Conservation (phyloP, 768 basidiomycete genomes). For the Rickenella mellea region DNA sequence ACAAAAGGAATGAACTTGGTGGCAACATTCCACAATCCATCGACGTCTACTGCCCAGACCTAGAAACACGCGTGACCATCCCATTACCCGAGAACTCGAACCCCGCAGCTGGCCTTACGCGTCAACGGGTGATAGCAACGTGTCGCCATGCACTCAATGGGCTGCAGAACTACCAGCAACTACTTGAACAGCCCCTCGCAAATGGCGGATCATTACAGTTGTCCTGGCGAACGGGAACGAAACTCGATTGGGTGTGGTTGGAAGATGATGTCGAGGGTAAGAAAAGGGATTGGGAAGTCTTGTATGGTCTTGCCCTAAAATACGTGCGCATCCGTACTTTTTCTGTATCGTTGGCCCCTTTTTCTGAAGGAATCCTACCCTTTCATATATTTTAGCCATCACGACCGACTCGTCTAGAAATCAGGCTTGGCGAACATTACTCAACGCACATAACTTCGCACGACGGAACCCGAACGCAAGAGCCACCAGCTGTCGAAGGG, state of each 20-base stretch:
- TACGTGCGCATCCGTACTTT: constrained; percentile 57
- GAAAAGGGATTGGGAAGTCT: constrained; percentile 57
- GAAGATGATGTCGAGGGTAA: constrained; percentile 56
- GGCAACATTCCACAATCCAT: constrained; percentile 60
- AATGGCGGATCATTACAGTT: constrained; percentile 57
- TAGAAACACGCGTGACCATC: constrained; percentile 61
- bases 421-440: constrained; percentile 66
- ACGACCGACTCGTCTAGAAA: constrained; percentile 50
- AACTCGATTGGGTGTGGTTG: constrained; percentile 82
- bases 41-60: constrained; percentile 59
- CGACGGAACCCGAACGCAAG: constrained; percentile 42
- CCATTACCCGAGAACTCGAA: constrained; percentile 47
- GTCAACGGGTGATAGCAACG: constrained; percentile 51
- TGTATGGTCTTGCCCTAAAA: constrained; percentile 66
- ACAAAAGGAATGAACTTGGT: constrained; percentile 57
- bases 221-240: constrained; percentile 67
- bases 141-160: constrained; percentile 47
- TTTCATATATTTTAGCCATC: constrained; percentile 21
- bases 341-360: neutral
- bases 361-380: constrained; percentile 1
- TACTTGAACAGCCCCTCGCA: constrained; percentile 44
- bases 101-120: constrained; percentile 42
- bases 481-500: constrained; percentile 81
- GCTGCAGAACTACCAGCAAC: constrained; percentile 50
- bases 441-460: constrained; percentile 34